Base-by-base conservation (phyloP, 2,329 filamentous ascomycete species). In the Neophaeococcomyces mojaviensis region DNA sequence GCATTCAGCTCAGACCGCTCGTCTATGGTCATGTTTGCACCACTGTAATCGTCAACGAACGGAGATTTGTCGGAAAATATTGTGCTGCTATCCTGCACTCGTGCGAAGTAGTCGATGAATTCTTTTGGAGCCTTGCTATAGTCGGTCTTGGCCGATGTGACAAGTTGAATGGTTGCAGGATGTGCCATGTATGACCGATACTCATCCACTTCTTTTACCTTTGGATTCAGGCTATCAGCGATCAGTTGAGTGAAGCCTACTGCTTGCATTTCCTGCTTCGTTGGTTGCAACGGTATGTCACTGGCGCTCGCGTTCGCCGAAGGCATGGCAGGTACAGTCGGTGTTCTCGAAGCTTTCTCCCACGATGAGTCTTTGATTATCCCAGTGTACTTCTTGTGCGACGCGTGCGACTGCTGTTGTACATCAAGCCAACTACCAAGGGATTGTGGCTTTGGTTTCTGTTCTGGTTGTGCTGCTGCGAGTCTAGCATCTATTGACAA, bases 131-230 rank as follows among this genome's bases (percentile, higher is more conserved):
- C 66, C 59, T 48, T 68, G 3, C 47, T 44, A 43, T 51, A 53
- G 49, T 58, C 56, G 16, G 53, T 55, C 30, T 58, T 68, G 0
- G 67, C 68, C 1, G 69, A 68, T 1, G 71, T 66, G 4, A 72
- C 68, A 2, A 98, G 75, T 0, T 90, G 88, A 1, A 98, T 79
- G 44, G 84, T 89, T 46, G 94, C 82, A 1, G 92, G 89, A 59
- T 98, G 92, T 39, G 78, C 80, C 55, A 98, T 81, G 65, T 97
- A 98, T 19, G 84, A 80, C 48, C 82, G 77, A 62, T 98, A 98
- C 38, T 84, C 81, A 68, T 97, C 90, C 32, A 79, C 76, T 6
- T 75, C 67, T 6, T 78, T 84, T 31, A 98, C 86, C 1, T 80
- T 82, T 1, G 92, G 92, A 54, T 95, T 85, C 36, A 97, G 74